Percentiles rank a stretch among this genome's conserved stretches.
These are phyloP conservation scores for Penicillium pulvis DNA, from an alignment of 495 filamentous ascomycete species.

Conservation along the genomic window DNA sequence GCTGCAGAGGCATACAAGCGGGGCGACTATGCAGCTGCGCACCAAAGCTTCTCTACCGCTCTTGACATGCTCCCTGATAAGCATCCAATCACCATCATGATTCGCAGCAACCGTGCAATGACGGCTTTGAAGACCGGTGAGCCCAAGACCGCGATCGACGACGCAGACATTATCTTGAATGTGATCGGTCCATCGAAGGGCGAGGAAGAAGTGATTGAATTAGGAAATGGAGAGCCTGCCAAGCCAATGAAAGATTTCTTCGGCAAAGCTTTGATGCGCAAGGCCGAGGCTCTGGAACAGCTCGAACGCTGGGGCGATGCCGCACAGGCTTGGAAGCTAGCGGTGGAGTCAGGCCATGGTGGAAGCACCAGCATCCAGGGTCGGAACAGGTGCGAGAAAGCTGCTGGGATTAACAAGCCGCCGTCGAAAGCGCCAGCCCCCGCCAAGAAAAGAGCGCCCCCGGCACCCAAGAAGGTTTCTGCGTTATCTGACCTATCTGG, in stretches of 20 bases:
- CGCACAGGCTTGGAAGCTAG: conserved; percentile 72
- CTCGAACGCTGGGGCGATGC: conserved; percentile 93
- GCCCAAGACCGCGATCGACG: conserved; percentile 77
- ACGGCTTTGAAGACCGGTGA: conserved; percentile 88
- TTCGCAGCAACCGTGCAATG: conserved; percentile 90
- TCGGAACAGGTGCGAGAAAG: conserved; percentile 87
- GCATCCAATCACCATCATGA: conserved; percentile 83
- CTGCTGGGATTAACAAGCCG: conserved; percentile 61
- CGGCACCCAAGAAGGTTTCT: conserved; percentile 42
- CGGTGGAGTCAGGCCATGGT: conserved; percentile 81
- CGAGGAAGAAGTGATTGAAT: conserved; percentile 73
- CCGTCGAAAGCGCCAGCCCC: conserved; percentile 38
- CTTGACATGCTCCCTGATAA: conserved; percentile 70
- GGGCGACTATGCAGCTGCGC: conserved; percentile 86
- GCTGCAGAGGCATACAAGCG: conserved; percentile 90
- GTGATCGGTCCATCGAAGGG: conserved; percentile 81
- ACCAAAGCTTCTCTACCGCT: conserved; percentile 77
- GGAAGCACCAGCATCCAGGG: conserved; percentile 82
- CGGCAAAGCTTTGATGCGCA: conserved; percentile 88
- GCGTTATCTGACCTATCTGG: conserved; percentile 51
- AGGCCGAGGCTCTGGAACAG: conserved; percentile 93
- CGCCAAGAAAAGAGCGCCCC: conserved; percentile 37
- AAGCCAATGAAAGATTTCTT: conserved; percentile 93
- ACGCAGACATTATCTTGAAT: conserved; percentile 77
- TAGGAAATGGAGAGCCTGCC: conserved; percentile 60